Evolutionary conservation across 2,329 filamentous ascomycete genomes (phyloP).

Genomic region (Colletotrichum sublineola): DNA sequence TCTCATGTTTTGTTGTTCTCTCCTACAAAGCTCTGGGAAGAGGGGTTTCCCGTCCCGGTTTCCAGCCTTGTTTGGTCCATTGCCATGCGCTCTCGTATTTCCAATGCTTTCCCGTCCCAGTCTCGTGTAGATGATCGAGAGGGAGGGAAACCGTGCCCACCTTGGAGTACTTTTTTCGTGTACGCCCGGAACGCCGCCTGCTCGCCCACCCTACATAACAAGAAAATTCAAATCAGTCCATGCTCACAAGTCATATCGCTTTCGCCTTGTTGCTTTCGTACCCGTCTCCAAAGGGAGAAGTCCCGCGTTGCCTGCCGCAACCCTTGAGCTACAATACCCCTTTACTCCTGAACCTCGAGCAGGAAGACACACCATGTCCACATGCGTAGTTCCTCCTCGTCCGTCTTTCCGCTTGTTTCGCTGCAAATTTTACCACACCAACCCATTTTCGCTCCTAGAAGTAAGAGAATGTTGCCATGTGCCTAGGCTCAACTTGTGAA

Average conservation of each 20-base stretch:
- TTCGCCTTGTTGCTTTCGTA: background rate
- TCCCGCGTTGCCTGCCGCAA: background rate
- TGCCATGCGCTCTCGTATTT: background rate
- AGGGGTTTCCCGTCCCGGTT: background rate
- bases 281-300: background rate
- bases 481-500: background rate
- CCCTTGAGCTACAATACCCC: no score
- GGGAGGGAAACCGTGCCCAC: background rate
- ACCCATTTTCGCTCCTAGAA: slow-evolving; percentile 10
- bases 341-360: background rate
- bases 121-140: background rate
- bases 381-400: background rate
- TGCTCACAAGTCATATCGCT: background rate
- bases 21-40: background rate
- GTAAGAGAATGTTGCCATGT: slow-evolving; percentile 6
- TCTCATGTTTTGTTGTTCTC: background rate
- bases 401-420: slow-evolving; percentile 1
- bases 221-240: background rate
- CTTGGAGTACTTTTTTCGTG: slow-evolving; percentile 31
- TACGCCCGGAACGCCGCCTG: slow-evolving; percentile 37
- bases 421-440: background rate
- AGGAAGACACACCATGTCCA: no score
- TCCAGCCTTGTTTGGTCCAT: background rate
- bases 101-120: background rate
- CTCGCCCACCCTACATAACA: slow-evolving; percentile 3